Base-by-base conservation (phyloP, 257 asterid species). In the Plectranthus barbatus region DNA sequence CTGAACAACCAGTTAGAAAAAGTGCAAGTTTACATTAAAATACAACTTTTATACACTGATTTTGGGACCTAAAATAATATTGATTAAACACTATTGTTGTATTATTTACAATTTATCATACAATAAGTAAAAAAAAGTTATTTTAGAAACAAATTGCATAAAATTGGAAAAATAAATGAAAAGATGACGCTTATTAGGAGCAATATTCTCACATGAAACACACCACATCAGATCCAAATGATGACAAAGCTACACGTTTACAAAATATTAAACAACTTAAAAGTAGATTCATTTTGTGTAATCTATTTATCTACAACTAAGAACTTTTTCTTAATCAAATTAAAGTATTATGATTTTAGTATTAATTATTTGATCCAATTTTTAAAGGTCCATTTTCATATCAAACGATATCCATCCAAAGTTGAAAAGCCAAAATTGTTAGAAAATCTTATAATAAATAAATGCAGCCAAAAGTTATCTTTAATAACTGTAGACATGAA, bases 221-320 rank as follows among this genome's bases (percentile, higher is more conserved):
- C 74, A 69, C 74, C 60, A 59, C 33, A 58, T 37, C 24, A 15
- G 41, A 60, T 40, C 26, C 19, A 60, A 5, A 9, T 69, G 56
- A 52, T 60, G 74, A 69, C 74, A 37, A 40, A 60, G 68, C 68
- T 40, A 69, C 74, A 69, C 73, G 62, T 59, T 59, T 24, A 59
- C 48, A 59, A 8, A 26, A 31, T 68, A 68, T 44, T 68, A 60
- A 60, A 69, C 62, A 24, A 50, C 15, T 60, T 17, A 50, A 48
- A 68, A n/a, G 55, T 24, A 17, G 9, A 5, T 40, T 57, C 45
- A 39, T 59, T 49, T 57, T 10, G 23, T n/a, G 12, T 17, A 60
- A 69, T 24, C 60, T 50, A 60, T 18, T 58, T 57, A 46, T 34
- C 26, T 50, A 11, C 3, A 48, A 45, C 45, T 45, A 45, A 67